Conservation (phyloP, 2,329 filamentous ascomycete species). For the Colletotrichum eleusines region DNA sequence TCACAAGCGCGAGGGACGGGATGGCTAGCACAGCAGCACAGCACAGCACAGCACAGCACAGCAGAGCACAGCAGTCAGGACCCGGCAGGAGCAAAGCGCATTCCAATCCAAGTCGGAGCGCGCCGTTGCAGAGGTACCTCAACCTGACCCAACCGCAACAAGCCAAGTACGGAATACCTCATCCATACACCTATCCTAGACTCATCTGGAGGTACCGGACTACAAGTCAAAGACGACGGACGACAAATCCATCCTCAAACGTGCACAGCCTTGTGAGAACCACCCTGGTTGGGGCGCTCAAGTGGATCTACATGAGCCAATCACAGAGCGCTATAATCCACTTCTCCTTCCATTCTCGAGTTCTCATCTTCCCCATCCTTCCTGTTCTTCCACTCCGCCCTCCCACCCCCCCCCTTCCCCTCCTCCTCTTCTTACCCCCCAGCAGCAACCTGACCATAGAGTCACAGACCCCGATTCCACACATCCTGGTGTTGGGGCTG, state of each 20-base stretch:
- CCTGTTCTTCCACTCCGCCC: background rate
- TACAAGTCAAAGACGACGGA: constrained; percentile 25
- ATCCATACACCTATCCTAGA: background rate
- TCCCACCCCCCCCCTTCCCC: background rate
- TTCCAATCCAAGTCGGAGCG: constrained; percentile 37
- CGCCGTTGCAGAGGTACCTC: constrained; percentile 36
- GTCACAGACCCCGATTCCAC: constrained; percentile 26
- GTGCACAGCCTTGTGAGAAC: constrained; percentile 44
- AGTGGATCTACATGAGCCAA: constrained; percentile 24
- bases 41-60: background rate
- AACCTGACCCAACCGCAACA: constrained; percentile 5
- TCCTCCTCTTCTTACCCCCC: background rate
- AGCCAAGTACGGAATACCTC: constrained; percentile 5
- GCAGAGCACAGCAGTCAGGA: background rate
- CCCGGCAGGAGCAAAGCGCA: constrained; percentile 26
- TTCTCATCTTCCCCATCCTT: background rate
- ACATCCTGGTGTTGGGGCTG: constrained; percentile 13
- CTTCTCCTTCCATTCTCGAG: background rate
- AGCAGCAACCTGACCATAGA: constrained; percentile 20
- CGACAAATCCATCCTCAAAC: constrained; percentile 43
- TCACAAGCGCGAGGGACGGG: background rate
- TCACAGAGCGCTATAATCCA: constrained; percentile 11
- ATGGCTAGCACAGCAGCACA: background rate
- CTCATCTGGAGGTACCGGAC: constrained; percentile 14
- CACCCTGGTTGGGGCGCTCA: constrained; percentile 27